phyloP scores from a whole-genome alignment of 805 yeast genomes.

The Soucietia sequanensis region DNA sequence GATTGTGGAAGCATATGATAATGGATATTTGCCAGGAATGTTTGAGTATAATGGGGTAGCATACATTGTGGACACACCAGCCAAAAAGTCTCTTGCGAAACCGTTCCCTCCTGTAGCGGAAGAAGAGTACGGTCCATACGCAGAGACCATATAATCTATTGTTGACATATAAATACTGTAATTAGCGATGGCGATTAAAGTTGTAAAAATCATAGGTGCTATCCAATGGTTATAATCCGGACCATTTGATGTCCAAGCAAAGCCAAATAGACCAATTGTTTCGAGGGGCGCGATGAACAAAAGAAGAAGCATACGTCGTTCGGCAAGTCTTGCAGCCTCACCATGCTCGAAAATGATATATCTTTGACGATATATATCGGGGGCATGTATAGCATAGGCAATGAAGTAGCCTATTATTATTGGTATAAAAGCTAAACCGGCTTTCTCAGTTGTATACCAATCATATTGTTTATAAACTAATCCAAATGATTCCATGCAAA shows the following conservation, averaged over 20 bases:
- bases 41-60: constrained; percentile 37
- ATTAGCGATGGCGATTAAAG: constrained; percentile 38
- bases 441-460: constrained; percentile 12
- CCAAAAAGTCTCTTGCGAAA: constrained; percentile 39
- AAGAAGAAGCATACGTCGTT: constrained; percentile 28
- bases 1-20: constrained; percentile 41
- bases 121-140: constrained; percentile 42
- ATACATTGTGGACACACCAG: constrained; percentile 38
- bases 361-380: constrained; percentile 31
- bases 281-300: constrained; percentile 38
- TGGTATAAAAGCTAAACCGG: constrained; percentile 16
- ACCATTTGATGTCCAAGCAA: constrained; percentile 44
- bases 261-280: constrained; percentile 38
- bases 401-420: constrained; percentile 15
- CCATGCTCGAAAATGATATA: constrained; percentile 19
- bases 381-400: constrained; percentile 25
- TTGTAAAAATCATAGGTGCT: constrained; percentile 37
- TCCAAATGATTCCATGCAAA: constrained; percentile 18
- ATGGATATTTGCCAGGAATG: constrained; percentile 24
- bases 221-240: constrained; percentile 38
- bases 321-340: constrained; percentile 23
- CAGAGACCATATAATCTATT: constrained; percentile 43
- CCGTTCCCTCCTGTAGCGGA: constrained; percentile 46
- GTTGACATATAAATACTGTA: constrained; percentile 42
- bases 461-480: constrained; percentile 16